These are phyloP conservation scores for Tardiomyces digboiensis DNA, from an alignment of 1,139 yeast species.

Conservation along the genomic window DNA sequence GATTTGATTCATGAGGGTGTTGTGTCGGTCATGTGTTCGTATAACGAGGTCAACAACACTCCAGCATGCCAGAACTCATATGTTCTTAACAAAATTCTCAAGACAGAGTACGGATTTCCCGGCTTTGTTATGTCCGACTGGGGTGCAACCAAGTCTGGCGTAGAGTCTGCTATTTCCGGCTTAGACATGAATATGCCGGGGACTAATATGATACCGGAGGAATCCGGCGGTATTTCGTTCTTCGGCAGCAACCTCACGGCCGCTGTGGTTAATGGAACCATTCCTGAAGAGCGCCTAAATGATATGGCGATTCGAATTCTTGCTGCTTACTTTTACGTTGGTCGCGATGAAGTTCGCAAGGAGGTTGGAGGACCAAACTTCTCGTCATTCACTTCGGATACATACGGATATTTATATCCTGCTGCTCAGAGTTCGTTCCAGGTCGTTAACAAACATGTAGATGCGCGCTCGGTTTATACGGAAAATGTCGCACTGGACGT, in stretches of 20 bases:
- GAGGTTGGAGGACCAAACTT: constrained; percentile 43
- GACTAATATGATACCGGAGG: constrained; percentile 37
- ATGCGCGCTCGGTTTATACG: constrained; percentile 37
- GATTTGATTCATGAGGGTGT: constrained; percentile 52
- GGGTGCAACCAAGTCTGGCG: constrained; percentile 51
- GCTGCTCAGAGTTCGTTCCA: constrained; percentile 41
- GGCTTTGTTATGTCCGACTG: constrained; percentile 61
- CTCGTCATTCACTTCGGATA: constrained; percentile 49
- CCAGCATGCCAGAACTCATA: constrained; percentile 56
- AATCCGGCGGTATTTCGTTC: constrained; percentile 42
- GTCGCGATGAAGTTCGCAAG: constrained; percentile 15
- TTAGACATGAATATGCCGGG: constrained; percentile 66
- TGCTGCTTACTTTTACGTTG: constrained; percentile 41
- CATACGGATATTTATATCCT: constrained; percentile 43
- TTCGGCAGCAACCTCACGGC: constrained; percentile 52
- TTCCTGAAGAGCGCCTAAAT: constrained; percentile 45
- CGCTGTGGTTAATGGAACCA: constrained; percentile 46
- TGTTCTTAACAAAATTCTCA: constrained; percentile 43
- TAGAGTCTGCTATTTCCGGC: constrained; percentile 36
- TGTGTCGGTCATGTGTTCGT: constrained; percentile 55
- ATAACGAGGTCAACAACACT: constrained; percentile 48
- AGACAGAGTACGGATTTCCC: constrained; percentile 57
- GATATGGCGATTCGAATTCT: constrained; percentile 55
- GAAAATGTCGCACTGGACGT: constrained; percentile 42
- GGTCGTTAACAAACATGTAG: constrained; percentile 47